phyloP scores from a whole-genome alignment of 768 basidiomycete species.

The Cyclocybe aegerita region DNA sequence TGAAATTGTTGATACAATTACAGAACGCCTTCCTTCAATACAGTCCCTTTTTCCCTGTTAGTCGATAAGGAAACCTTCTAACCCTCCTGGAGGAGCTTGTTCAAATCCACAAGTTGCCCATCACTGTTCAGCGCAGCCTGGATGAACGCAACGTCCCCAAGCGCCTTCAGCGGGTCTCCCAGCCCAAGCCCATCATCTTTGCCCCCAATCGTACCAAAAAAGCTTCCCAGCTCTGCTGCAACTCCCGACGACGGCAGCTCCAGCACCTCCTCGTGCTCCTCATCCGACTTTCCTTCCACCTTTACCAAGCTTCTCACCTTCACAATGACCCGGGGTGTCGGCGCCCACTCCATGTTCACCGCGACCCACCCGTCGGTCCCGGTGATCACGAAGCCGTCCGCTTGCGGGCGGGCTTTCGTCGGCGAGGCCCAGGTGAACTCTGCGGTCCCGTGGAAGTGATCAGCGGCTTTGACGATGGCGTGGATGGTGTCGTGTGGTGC shows the following conservation, averaged over 20 bases:
- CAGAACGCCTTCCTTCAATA: not conserved
- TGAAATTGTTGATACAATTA: too few relatives aligned
- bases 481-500: conserved; percentile 81
- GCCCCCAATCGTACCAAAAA: conserved; percentile 55
- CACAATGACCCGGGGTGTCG: conserved; percentile 37
- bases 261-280: conserved; percentile 49
- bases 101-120: conserved; percentile 59
- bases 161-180: conserved; percentile 61
- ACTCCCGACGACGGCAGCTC: conserved; percentile 54
- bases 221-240: conserved; percentile 53
- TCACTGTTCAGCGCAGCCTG: conserved; percentile 72
- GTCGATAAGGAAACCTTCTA: not conserved
- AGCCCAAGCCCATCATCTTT: conserved; percentile 44
- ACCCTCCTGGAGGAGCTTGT: conserved; percentile 26
- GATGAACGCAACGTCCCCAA: conserved; percentile 78
- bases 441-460: conserved; percentile 53
- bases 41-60: not conserved
- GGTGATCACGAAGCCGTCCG: conserved; percentile 50
- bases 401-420: conserved; percentile 33
- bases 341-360: not conserved
- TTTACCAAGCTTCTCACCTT: conserved; percentile 29
- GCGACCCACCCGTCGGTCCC: conserved; percentile 35
- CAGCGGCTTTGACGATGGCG: conserved; percentile 49
- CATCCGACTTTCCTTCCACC: conserved; percentile 36
- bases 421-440: conserved; percentile 68